Percentiles rank a stretch among this genome's conserved stretches.
Conservation (phyloP, 352 stramenopile species). For the Phytophthora constricta region DNA sequence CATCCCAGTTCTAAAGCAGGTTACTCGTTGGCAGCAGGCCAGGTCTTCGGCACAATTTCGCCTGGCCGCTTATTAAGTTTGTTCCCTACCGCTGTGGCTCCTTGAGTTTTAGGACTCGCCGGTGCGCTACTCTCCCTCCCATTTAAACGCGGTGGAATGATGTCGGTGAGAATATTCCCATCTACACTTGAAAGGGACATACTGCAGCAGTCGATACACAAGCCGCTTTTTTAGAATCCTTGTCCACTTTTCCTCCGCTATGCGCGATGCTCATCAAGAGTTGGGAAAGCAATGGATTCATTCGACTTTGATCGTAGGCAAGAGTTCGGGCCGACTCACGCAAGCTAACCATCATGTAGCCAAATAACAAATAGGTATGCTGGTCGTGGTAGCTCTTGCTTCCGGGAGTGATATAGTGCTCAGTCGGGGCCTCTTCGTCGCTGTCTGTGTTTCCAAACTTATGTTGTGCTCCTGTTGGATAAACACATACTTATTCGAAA, state of each 20-base stretch:
- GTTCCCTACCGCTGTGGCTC: constrained; percentile 32
- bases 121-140: constrained; percentile 39
- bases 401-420: constrained; percentile 9
- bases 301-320: constrained; percentile 57
- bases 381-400: constrained; percentile 1
- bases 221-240: constrained; percentile 8
- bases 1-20: too few relatives aligned
- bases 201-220: constrained; percentile 16
- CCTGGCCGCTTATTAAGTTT: too few relatives aligned
- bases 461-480: too few relatives aligned
- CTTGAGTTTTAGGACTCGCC: constrained; percentile 8
- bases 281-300: constrained; percentile 36
- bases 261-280: constrained; percentile 27
- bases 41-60: too few relatives aligned
- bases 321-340: constrained; percentile 57
- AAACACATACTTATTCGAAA: too few relatives aligned
- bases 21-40: too few relatives aligned
- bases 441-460: too few relatives aligned
- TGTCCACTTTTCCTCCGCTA: constrained; percentile 2
- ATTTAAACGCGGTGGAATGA: constrained; percentile 42
- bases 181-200: constrained; percentile 38
- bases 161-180: constrained; percentile 39
- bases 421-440: background rate
- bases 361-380: constrained; percentile 39
- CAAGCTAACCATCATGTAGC: constrained; percentile 51